Evolutionary conservation across 1,284 basidiomycete genomes (phyloP), one percentile per base, ranked within the genome.

Genomic region (Fomitopsis schrenkii): DNA sequence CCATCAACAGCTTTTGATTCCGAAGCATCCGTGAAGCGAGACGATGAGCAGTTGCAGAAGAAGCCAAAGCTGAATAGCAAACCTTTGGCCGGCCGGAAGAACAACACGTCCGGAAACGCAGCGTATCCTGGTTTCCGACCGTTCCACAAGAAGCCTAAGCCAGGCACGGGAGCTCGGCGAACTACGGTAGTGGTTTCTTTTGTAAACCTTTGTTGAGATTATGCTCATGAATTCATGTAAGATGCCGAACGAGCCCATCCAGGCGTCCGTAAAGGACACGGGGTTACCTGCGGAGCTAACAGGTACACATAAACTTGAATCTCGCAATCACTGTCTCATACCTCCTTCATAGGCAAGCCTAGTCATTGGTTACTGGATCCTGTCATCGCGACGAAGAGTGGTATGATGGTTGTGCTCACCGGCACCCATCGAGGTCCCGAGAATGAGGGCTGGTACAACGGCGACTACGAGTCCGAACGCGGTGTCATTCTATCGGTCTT

Each of bases 401-500:
- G 67, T 7, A 64, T 67, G 57, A 28, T 64, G 12, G 63, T 69
- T 19, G 59, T 42, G 36, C 57, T 69, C n/a, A 58, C 33, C 8
- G 63, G 64, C n/a, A 59, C 66, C 9, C n/a, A n/a, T 5, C 22
- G 42, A 6, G 59, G 41, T 3, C 50, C 12, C 9, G 17, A 40
- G 19, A 54, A 53, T 30, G 15, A n/a, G 9, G 63, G 65, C n/a
- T 69, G 68, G 67, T 60, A 63, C 50, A 60, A 64, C 40, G 68
- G 68, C 15, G 60, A 63, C 8, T 64, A 64, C 40, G 68, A 69
- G 38, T 64, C 63, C n/a, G 59, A 62, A 2, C 59, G 56, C 14
- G 68, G 63, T 0, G 56, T 66, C 4, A 61, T 69, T 19, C 59
- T 67, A 9, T 67, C 64, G 6, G 64, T 67, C 3, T 62, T 65